Base-by-base conservation (phyloP, 2,329 filamentous ascomycete species). In the Aotearoamyces nothofagi region DNA sequence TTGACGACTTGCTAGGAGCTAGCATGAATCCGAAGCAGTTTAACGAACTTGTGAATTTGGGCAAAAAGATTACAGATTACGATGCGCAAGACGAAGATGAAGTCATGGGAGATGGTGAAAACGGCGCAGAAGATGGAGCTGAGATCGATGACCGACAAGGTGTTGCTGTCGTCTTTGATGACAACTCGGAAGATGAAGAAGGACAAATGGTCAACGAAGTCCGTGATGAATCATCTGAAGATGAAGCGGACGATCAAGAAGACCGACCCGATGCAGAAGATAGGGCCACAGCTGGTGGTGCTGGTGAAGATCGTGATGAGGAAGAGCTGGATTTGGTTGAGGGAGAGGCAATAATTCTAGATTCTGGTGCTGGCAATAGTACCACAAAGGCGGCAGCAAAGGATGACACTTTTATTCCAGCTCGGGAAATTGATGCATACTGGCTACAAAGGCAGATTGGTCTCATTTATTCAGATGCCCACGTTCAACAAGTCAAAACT, bases 1-100 rank as follows among this genome's bases (percentile, higher is more conserved):
- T 96, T 24, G 90, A 98, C 44, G 90, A 96, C 39, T 73, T 96
- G 34, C 55, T 98, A 23, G 90, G 87, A n/a, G 68, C 68, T 19
- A 73, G 74, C 1, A 69, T 94, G 60, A 76, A 66, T 27, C 70
- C 82, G 1, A 92, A 94, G 50, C 78, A 93, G 51, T 98, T 96
- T 60, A 96, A 96, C 49, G 87, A 96, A 57, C 59, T 98, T 40
- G 76, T 96, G 31, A 98, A 94, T 49, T 60, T 98, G 24, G 83
- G 86, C 39, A 98, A 98, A 61, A 98, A 98, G 58, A 93, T 98
- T 38, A 98, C 90, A 27, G 90, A 98, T 52, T 98, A 96, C 54
- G 81, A 96, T 54, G 81, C 81, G 22, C 84, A 96, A 50, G 87
- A 96, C 39, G 90, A 94, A 17, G 86, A 96, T 38, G 87, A 93